Percentiles rank a stretch among this genome's conserved stretches.
phyloP scores from a whole-genome alignment of 2,329 filamentous ascomycete genomes.

The Helicocarpus griseus region DNA sequence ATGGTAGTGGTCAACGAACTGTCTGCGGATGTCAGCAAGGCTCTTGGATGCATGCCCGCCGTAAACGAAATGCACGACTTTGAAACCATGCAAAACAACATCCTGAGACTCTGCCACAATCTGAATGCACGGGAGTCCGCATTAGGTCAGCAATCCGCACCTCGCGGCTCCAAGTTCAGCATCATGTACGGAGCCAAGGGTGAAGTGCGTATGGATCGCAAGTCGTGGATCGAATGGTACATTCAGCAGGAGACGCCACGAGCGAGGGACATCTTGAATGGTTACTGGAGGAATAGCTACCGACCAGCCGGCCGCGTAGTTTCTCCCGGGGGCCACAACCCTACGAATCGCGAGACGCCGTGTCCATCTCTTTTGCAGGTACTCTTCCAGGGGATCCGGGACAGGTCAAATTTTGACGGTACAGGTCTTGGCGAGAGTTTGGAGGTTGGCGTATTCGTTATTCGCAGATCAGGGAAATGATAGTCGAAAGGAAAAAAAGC shows the following conservation, averaged over 20 bases:
- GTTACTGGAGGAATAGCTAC: constrained; percentile 33
- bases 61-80: constrained; percentile 47
- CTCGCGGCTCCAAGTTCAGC: constrained; percentile 29
- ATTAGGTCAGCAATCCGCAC: constrained; percentile 21
- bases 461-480: constrained; percentile 29
- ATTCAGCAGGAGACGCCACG: constrained; percentile 54
- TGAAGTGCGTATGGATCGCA: constrained; percentile 41
- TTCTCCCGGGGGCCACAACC: constrained; percentile 18
- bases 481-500: no score
- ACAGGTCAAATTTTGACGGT: constrained; percentile 37
- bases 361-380: constrained; percentile 49
- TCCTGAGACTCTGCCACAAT: constrained; percentile 30
- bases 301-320: constrained; percentile 22
- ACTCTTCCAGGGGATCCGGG: constrained; percentile 49
- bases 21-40: constrained; percentile 46
- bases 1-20: constrained; percentile 51
- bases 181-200: constrained; percentile 44
- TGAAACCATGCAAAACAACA: constrained; percentile 36
- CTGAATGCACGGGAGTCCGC: constrained; percentile 21
- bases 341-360: constrained; percentile 37
- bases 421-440: constrained; percentile 35
- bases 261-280: constrained; percentile 41
- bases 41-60: constrained; percentile 45
- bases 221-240: constrained; percentile 55
- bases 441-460: constrained; percentile 42